These are phyloP conservation scores for Sclerotiophoma versabilis DNA, from an alignment of 2,329 filamentous ascomycete genomes.

Conservation along the genomic window DNA sequence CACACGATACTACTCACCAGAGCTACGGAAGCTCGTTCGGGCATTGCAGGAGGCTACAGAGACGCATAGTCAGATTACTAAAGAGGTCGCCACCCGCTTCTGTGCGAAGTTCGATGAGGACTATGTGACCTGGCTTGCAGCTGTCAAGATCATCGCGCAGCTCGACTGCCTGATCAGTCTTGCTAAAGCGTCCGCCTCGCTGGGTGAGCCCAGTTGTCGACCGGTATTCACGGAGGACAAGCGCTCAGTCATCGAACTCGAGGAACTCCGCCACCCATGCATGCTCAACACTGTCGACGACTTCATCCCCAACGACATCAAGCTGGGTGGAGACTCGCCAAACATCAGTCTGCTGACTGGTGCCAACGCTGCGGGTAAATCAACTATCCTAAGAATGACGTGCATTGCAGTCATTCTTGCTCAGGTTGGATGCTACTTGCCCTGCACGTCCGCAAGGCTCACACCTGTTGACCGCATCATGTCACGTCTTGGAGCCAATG, in stretches of 20 bases:
- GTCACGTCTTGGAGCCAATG: conserved; percentile 95
- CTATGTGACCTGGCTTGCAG: conserved; percentile 83
- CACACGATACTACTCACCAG: conserved; percentile 92
- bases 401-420: conserved; percentile 97
- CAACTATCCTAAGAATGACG: conserved; percentile 94
- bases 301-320: conserved; percentile 95
- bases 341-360: conserved; percentile 94
- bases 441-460: conserved; percentile 79
- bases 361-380: conserved; percentile 97
- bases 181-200: conserved; percentile 81
- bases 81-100: conserved; percentile 83
- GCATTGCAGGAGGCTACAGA: conserved; percentile 93
- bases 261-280: conserved; percentile 92
- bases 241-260: conserved; percentile 87
- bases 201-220: conserved; percentile 87
- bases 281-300: conserved; percentile 88
- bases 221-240: conserved; percentile 87
- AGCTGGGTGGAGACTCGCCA: conserved; percentile 78
- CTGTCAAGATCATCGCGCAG: conserved; percentile 89
- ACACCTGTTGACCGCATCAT: conserved; percentile 97
- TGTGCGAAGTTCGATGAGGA: conserved; percentile 87
- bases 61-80: conserved; percentile 87
- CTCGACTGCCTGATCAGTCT: conserved; percentile 95
- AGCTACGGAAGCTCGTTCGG: conserved; percentile 82
- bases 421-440: conserved; percentile 92